Conservation (phyloP, 768 basidiomycete genomes). For the Roridomyces roridus region DNA sequence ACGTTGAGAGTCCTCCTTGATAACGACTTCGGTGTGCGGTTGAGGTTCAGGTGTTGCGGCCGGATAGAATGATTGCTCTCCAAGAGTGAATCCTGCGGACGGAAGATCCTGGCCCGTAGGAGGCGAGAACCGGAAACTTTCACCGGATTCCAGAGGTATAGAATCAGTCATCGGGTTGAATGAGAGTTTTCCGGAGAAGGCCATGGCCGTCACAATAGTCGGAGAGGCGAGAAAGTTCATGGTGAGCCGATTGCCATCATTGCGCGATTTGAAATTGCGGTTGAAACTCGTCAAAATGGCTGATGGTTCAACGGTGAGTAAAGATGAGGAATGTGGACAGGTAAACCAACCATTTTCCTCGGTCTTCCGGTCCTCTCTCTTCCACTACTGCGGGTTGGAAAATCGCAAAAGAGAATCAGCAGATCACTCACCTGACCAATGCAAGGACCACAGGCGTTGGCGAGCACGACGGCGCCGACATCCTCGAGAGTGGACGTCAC, state of each 20-base stretch:
- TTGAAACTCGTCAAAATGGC: constrained; percentile 98
- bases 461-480: constrained; percentile 93
- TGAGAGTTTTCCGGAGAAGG: constrained; percentile 90
- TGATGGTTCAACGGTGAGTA: constrained; percentile 40
- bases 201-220: constrained; percentile 96
- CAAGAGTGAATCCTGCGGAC: constrained; percentile 77
- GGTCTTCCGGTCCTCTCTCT: constrained; percentile 83
- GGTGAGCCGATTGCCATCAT: constrained; percentile 92
- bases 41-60: constrained; percentile 72
- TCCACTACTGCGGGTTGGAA: constrained; percentile 67
- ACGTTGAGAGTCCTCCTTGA: constrained; percentile 80
- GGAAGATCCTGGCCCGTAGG: constrained; percentile 90
- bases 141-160: constrained; percentile 68
- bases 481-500: constrained; percentile 82
- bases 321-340: constrained; percentile 7
- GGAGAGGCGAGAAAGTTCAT: constrained; percentile 99
- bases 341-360: constrained; percentile 92
- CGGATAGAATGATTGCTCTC: constrained; percentile 80
- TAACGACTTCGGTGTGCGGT: constrained; percentile 78
- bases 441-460: constrained; percentile 98
- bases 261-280: constrained; percentile 87
- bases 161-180: constrained; percentile 93
- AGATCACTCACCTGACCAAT: constrained; percentile 80
- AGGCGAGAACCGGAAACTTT: constrained; percentile 82
- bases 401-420: neutral